phyloP scores from a whole-genome alignment of 2,329 filamentous ascomycete genomes.

The Neonectria neomacrospora region DNA sequence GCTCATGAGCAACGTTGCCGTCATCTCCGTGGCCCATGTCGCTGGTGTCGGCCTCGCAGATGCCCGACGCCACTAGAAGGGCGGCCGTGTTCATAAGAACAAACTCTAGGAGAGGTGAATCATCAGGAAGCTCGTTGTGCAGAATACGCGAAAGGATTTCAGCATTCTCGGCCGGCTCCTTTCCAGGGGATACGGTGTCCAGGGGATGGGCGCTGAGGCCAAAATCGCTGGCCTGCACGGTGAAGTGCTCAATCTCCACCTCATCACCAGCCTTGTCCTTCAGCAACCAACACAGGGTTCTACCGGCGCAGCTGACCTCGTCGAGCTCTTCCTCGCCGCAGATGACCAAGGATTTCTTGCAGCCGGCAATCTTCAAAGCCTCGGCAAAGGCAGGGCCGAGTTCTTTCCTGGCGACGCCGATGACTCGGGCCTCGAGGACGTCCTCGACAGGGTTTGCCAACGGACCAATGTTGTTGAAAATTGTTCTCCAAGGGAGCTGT shows the following conservation, averaged over 20 bases:
- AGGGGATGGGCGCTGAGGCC: conserved; percentile 81
- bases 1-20: conserved; percentile 81
- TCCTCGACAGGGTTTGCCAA: conserved; percentile 90
- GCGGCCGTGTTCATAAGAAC: conserved; percentile 94
- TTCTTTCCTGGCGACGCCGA: conserved; percentile 91
- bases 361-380: conserved; percentile 79
- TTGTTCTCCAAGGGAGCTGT: conserved; percentile 92
- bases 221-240: conserved; percentile 85
- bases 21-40: conserved; percentile 84
- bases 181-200: conserved; percentile 81
- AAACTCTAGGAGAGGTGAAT: conserved; percentile 91
- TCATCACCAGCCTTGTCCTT: conserved; percentile 56
- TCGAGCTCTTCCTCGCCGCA: conserved; percentile 96
- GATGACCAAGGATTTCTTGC: conserved; percentile 86
- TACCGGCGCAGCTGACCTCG: conserved; percentile 91
- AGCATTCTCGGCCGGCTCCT: conserved; percentile 88
- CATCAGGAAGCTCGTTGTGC: conserved; percentile 74
- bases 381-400: conserved; percentile 91
- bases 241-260: conserved; percentile 78
- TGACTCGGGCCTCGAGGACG: conserved; percentile 85
- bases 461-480: conserved; percentile 96
- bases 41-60: conserved; percentile 86
- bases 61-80: conserved; percentile 83
- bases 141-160: conserved; percentile 83
- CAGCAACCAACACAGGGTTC: conserved; percentile 89